Conservation (phyloP, 495 filamentous ascomycete species). For the Monascus purpureus region DNA sequence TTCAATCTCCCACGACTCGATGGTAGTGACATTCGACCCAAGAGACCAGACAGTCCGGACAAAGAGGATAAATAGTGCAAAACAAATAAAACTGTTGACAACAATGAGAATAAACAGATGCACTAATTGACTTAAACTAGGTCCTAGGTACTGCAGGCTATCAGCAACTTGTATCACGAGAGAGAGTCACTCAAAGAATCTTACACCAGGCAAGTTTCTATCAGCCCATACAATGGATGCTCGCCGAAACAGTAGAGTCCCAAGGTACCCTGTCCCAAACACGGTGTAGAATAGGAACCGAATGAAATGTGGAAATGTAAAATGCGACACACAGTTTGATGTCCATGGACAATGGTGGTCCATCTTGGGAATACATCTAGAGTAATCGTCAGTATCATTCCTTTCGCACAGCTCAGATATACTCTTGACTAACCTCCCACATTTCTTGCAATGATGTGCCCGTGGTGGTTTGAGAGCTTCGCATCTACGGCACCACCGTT, state of each 20-base stretch:
- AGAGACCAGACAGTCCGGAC: conserved; percentile 43
- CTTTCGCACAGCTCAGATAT: too few relatives aligned
- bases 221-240: conserved; percentile 47
- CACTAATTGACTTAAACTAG: conserved; percentile 43
- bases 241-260: conserved; percentile 43
- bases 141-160: conserved; percentile 55
- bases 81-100: conserved; percentile 44
- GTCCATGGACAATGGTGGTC: conserved; percentile 99
- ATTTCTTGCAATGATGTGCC: conserved; percentile 85
- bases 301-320: conserved; percentile 79
- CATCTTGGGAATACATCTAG: conserved; percentile 87
- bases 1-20: conserved; percentile 89
- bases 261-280: conserved; percentile 48
- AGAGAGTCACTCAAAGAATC: conserved; percentile 4
- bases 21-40: conserved; percentile 59
- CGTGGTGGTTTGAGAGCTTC: conserved; percentile 68
- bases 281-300: conserved; percentile 77
- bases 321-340: conserved; percentile 78
- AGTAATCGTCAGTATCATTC: conserved; percentile 1
- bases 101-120: conserved; percentile 53
- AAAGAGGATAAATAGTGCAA: conserved; percentile 54
- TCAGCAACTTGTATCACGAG: conserved; percentile 3
- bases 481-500: conserved; percentile 81
- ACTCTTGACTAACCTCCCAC: conserved; percentile 50
- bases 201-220: conserved; percentile 53